Percentiles rank a stretch among this genome's conserved stretches.
Conservation (phyloP, 225 moss, liverwort and hornwort genomes). For the Polytrichum formosum region DNA sequence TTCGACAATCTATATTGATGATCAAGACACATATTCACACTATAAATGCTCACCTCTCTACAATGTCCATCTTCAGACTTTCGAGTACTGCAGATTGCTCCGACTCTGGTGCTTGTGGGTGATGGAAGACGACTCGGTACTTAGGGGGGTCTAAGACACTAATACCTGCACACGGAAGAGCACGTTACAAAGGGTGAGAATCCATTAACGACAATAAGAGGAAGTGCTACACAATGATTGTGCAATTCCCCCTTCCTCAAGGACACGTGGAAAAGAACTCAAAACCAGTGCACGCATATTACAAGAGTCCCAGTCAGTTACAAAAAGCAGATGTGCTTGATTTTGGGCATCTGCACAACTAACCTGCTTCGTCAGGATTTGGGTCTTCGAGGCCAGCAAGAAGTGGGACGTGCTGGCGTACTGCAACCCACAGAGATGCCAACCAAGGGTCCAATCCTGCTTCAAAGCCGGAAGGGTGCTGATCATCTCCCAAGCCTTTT, state of each 20-base stretch:
- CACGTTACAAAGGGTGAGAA: too few species aligned
- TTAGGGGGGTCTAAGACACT: conserved; percentile 48
- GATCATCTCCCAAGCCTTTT: conserved; percentile 93
- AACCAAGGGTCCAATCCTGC: conserved; percentile 97
- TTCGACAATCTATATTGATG: too few species aligned
- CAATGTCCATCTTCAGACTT: conserved; percentile 47
- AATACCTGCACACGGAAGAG: conserved; percentile 27
- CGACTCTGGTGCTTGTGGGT: conserved; percentile 46
- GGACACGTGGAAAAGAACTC: too few species aligned
- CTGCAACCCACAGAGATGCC: conserved; percentile 59
- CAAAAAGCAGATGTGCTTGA: too few species aligned
- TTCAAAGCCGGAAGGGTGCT: conserved; percentile 96
- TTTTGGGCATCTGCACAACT: conserved; percentile 6
- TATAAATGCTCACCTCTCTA: conserved; percentile 39
- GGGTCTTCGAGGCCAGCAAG: conserved; percentile 69
- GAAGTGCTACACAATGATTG: too few species aligned
- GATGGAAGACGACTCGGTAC: conserved; percentile 45
- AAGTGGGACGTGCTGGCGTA: conserved; percentile 70
- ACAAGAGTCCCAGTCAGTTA: too few species aligned
- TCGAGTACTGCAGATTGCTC: conserved; percentile 44
- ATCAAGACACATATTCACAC: background rate
- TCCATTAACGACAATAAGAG: too few species aligned
- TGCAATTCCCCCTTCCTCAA: too few species aligned
- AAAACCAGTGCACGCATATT: too few species aligned
- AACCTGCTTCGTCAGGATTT: conserved; percentile 69